These are phyloP conservation scores for Ogataea polymorpha DNA, from an alignment of 805 yeast species.

Conservation along the genomic window DNA sequence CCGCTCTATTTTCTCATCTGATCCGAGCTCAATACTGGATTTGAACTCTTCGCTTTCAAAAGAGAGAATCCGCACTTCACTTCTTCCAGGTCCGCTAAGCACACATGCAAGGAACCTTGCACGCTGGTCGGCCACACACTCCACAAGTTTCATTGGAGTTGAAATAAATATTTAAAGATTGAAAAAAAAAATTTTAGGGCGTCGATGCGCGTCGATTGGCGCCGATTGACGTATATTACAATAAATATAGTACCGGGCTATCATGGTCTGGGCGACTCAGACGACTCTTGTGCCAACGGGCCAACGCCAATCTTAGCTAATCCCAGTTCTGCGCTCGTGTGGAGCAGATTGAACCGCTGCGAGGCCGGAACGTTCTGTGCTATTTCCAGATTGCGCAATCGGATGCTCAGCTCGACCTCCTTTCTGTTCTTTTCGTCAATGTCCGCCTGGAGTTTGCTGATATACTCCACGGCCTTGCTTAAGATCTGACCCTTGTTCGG, in stretches of 20 bases:
- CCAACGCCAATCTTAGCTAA: conserved; percentile 81
- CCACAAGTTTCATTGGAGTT: conserved; percentile 13
- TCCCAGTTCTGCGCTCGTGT: conserved; percentile 78
- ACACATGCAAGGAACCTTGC: conserved; percentile 32
- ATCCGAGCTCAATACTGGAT: conserved; percentile 39
- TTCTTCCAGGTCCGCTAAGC: conserved; percentile 41
- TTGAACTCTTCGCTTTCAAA: conserved; percentile 24
- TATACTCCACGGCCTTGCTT: conserved; percentile 71
- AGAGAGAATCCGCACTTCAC: conserved; percentile 43
- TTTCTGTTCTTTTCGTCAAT: conserved; percentile 77
- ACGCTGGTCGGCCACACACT: conserved; percentile 15
- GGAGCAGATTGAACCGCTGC: conserved; percentile 40
- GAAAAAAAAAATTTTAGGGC: conserved; percentile 9
- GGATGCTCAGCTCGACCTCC: conserved; percentile 70
- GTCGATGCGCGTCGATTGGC: conserved; percentile 5
- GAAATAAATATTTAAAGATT: not conserved
- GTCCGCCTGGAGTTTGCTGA: conserved; percentile 60
- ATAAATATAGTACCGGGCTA: not conserved
- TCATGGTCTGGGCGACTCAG: conserved; percentile 7
- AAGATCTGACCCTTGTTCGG: conserved; percentile 83
- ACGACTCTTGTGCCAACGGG: conserved; percentile 50
- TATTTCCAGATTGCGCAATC: conserved; percentile 52
- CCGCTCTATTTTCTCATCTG: conserved; percentile 35
- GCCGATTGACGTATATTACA: conserved; percentile 4
- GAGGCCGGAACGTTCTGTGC: conserved; percentile 40